These are phyloP conservation scores for Syzygium aqueum DNA, from an alignment of 345 rosid genomes.

Conservation along the genomic window DNA sequence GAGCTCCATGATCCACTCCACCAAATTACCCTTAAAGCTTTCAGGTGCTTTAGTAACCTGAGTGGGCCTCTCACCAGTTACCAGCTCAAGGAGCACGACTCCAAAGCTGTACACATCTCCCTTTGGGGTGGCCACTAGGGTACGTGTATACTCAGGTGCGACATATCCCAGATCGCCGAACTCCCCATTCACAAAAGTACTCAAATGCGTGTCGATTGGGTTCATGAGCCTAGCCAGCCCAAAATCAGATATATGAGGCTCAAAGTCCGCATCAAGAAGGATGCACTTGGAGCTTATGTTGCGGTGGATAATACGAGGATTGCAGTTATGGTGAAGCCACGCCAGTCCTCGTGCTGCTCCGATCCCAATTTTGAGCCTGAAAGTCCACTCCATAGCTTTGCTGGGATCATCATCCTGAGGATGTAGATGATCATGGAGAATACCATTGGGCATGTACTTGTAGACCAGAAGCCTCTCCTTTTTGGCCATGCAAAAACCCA, in stretches of 20 bases:
- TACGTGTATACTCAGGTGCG: slow-evolving; percentile 83
- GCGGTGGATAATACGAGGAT: slow-evolving; percentile 89
- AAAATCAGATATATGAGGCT: slow-evolving; percentile 89
- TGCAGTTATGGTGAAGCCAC: slow-evolving; percentile 95
- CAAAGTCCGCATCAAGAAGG: slow-evolving; percentile 63
- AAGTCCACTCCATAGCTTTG: slow-evolving; percentile 72
- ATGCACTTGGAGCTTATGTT: slow-evolving; percentile 94
- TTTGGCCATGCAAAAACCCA: slow-evolving; percentile 67
- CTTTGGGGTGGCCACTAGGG: slow-evolving; percentile 83
- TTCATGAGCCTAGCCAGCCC: slow-evolving; percentile 97
- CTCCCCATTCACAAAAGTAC: slow-evolving; percentile 96
- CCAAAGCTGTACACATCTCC: slow-evolving; percentile 98
- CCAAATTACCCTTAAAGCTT: slow-evolving; percentile 78
- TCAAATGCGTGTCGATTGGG: slow-evolving; percentile 86
- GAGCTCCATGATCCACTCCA: slow-evolving; percentile 66
- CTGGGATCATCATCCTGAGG: slow-evolving; percentile 27
- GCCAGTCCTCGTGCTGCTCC: slow-evolving; percentile 85
- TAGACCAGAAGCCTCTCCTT: slow-evolving; percentile 80
- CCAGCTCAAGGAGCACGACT: slow-evolving; percentile 86
- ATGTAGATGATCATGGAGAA: slow-evolving; percentile 54
- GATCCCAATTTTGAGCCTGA: slow-evolving; percentile 76
- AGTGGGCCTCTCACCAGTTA: slow-evolving; percentile 81
- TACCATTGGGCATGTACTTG: slow-evolving; percentile 66
- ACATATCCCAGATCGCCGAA: slow-evolving; percentile 95
- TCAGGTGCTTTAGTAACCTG: slow-evolving; percentile 52